A percentile compares a stretch with the other conserved stretches of the same genome.
Conservation (phyloP, 2,329 filamentous ascomycete genomes). For the Orbilia javanica region DNA sequence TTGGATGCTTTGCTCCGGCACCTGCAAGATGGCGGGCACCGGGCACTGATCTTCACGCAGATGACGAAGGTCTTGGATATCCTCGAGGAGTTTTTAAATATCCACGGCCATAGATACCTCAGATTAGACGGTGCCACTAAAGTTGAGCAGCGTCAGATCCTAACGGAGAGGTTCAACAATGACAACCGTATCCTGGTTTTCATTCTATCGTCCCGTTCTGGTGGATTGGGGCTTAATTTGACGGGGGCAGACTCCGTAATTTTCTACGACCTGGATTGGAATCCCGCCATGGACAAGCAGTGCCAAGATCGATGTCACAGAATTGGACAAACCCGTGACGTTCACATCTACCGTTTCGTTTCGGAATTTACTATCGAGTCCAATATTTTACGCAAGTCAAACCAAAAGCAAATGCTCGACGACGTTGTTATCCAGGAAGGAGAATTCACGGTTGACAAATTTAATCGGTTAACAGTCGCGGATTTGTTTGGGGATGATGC, state of each 20-base stretch:
- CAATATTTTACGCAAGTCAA: conserved; percentile 95
- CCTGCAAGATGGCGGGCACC: conserved; percentile 88
- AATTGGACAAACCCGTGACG: conserved; percentile 96
- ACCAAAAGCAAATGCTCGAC: conserved; percentile 97
- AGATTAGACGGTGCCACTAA: conserved; percentile 96
- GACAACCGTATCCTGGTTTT: conserved; percentile 93
- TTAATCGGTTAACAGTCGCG: conserved; percentile 79
- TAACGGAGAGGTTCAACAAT: conserved; percentile 96
- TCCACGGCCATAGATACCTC: conserved; percentile 96
- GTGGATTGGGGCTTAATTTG: conserved; percentile 94
- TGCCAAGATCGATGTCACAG: conserved; percentile 97
- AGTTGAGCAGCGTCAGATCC: conserved; percentile 92
- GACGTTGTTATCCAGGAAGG: conserved; percentile 99
- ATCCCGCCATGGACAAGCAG: conserved; percentile 99
- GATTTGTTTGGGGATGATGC: conserved; percentile 75
- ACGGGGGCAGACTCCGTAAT: conserved; percentile 98
- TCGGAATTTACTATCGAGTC: conserved; percentile 96
- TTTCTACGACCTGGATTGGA: conserved; percentile 99
- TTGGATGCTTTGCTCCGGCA: conserved; percentile 87
- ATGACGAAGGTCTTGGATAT: conserved; percentile 99
- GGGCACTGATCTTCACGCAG: conserved; percentile 97
- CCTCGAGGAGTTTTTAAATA: conserved; percentile 96
- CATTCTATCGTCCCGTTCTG: conserved; percentile 93
- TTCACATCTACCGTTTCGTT: conserved; percentile 95
- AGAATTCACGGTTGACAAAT: conserved; percentile 96